Conservation (phyloP, 176 grass and related monocot species). For the Alopecurus myosuroides region DNA sequence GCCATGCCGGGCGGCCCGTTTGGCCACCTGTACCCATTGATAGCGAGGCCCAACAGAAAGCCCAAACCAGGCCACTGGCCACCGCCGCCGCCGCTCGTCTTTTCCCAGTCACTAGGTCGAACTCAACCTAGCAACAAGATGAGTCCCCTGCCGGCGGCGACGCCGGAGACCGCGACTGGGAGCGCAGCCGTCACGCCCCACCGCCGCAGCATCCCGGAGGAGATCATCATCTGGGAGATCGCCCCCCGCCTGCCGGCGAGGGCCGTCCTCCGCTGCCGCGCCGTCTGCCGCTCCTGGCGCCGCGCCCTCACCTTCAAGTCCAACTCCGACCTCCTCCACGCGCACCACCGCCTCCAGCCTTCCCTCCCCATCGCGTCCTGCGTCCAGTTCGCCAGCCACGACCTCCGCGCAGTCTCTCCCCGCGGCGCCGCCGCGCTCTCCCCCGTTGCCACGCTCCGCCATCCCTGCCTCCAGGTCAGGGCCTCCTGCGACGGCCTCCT, state of each 20-base stretch:
- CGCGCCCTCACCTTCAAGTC: neutral
- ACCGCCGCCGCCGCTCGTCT: no score
- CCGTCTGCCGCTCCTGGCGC: neutral
- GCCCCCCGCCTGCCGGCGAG: neutral
- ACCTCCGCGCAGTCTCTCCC: neutral
- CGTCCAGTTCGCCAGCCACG: neutral
- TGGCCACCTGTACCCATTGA: no score
- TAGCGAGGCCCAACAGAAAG: no score
- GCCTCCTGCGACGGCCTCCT: conserved; percentile 3
- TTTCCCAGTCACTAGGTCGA: neutral
- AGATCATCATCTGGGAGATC: neutral
- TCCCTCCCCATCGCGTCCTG: neutral
- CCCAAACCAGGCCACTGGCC: neutral
- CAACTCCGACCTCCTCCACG: neutral
- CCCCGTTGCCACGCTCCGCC: neutral
- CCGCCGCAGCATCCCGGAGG: neutral
- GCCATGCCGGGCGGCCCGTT: no score
- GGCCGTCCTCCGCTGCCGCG: neutral
- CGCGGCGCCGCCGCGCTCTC: neutral
- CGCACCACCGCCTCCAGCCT: neutral
- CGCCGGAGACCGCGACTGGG: neutral
- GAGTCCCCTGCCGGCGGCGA: neutral
- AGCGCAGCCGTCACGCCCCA: neutral
- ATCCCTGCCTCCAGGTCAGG: neutral
- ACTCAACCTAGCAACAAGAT: neutral